phyloP scores from a whole-genome alignment of 108 stramenopile genomes.

The Nitzschia sp. region DNA sequence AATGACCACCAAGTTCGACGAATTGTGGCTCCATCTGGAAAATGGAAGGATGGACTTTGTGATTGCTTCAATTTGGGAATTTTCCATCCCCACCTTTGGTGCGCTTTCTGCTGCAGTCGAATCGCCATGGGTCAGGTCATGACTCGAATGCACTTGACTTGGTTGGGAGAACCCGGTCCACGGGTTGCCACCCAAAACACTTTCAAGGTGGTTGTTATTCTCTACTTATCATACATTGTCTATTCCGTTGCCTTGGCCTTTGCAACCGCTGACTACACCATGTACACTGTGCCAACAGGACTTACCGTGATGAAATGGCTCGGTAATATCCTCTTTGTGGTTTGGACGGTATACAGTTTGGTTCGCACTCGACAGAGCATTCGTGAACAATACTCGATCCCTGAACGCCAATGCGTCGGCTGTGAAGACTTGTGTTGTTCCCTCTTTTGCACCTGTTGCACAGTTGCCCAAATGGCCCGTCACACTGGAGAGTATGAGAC shows the following conservation, averaged over 20 bases:
- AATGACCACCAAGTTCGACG: constrained; percentile 36
- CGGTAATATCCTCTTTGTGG: constrained; percentile 57
- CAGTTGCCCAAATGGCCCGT: constrained; percentile 75
- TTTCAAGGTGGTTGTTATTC: constrained; percentile 60
- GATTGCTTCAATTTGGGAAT: constrained; percentile 60
- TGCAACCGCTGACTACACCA: constrained; percentile 35
- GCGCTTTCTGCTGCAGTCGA: constrained; percentile 67
- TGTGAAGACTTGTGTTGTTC: constrained; percentile 78
- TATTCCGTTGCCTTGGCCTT: constrained; percentile 57
- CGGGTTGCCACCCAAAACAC: constrained; percentile 51
- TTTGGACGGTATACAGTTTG: constrained; percentile 72
- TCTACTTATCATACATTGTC: constrained; percentile 52
- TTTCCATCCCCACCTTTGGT: constrained; percentile 69
- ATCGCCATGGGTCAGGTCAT: constrained; percentile 80
- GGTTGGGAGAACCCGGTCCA: constrained; percentile 67
- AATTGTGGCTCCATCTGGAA: constrained; percentile 65
- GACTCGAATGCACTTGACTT: constrained; percentile 77
- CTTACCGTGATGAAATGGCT: constrained; percentile 48
- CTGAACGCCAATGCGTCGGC: constrained; percentile 59
- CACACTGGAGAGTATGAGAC: constrained; percentile 89
- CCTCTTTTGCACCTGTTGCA: constrained; percentile 71
- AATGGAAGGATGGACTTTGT: constrained; percentile 79
- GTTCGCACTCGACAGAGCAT: constrained; percentile 66
- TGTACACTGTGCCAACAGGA: constrained; percentile 30
- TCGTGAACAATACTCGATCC: constrained; percentile 77